Evolutionary conservation across 2,329 filamentous ascomycete genomes (phyloP), one percentile per base, ranked within the genome.

Genomic region (Corniculantispora saksenae): DNA sequence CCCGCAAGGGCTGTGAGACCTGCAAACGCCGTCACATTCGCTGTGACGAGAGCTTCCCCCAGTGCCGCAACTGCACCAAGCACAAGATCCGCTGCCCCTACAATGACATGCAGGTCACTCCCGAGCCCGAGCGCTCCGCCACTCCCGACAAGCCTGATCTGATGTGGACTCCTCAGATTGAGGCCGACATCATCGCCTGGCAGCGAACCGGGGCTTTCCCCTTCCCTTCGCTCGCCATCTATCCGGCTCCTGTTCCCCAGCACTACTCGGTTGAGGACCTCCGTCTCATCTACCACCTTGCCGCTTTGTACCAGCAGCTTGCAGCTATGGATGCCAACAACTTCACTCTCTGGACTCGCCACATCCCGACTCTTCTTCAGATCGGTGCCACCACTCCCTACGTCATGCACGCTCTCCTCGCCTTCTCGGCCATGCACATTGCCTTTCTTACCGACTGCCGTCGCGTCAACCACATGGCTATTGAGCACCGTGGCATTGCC

Each of bases 61-160:
- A 99, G 86, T 99, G 94, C 82, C 93, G 93, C 74, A 99, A 99
- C 80, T 99, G 95, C 81, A 97, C 94, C 67, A 99, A 98, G 81
- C 95, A 99, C 81, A 97, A 97, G 82, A 95, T 96, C 73, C 91
- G 94, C 74, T 99, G 95, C 80, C 95, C 97, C 72, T 99, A 98
- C 82, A 96, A 97, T 84, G 94, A 98, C 76, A 89, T 89, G 74
- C 87, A 91, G 57, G 83, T 87, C 54, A 84, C 89, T 65, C 72
- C 76, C 62, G 89, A 91, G 70, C 83, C 87, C 70, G 84, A 88
- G 70, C 82, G 86, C 70, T 83, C 86, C 58, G 83, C 85, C 45
- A 81, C 83, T 50, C 87, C 86, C 69, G 86, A 88, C 68, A 88
- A 86, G 78, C 83, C 87, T 65, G 86, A 89, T 72, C 85, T 98